phyloP scores from a whole-genome alignment of 768 basidiomycete species.

The Russula sp. region DNA sequence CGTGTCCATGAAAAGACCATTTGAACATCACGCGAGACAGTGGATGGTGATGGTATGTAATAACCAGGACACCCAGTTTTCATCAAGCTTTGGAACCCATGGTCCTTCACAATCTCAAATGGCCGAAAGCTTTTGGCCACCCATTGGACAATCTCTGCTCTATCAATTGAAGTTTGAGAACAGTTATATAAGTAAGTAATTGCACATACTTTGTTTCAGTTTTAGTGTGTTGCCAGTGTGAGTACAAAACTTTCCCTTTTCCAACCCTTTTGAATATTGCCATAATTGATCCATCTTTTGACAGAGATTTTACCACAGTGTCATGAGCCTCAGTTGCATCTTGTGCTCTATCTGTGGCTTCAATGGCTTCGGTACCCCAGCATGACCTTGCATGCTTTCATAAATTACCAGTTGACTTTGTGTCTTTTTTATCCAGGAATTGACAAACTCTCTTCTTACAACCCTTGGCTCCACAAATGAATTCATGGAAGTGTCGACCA shows the following conservation, averaged over 20 bases:
- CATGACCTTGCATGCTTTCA: no score
- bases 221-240: neutral
- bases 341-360: no score
- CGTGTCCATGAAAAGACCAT: neutral
- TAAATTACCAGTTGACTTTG: no score
- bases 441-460: no score
- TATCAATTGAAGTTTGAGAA: neutral
- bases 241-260: neutral
- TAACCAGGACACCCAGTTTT: neutral
- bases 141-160: neutral
- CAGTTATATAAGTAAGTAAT: neutral
- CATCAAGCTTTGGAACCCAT: neutral
- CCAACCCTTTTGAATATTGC: no score
- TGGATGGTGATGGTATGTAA: neutral
- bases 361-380: no score
- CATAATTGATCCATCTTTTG: no score
- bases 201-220: neutral
- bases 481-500: no score
- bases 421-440: no score
- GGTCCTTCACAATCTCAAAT: neutral
- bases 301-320: no score
- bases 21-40: neutral
- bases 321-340: no score
- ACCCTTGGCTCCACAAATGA: no score
- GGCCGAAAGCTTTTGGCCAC: neutral